These are phyloP conservation scores for Pelargonium myrrhifolium DNA, from an alignment of 441 rosid species.

Conservation along the genomic window DNA sequence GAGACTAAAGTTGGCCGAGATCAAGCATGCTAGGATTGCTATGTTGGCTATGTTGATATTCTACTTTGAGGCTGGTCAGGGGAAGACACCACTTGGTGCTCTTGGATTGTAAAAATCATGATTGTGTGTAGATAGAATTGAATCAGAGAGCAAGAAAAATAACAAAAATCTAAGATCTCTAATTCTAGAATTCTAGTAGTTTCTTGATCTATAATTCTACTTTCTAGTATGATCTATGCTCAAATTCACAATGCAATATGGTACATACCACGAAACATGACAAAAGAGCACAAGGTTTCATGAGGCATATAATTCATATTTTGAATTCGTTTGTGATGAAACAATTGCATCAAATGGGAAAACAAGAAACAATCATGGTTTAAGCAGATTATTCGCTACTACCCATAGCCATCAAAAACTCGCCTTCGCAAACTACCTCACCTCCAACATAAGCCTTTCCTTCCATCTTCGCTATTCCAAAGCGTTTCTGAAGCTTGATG, in stretches of 20 bases:
- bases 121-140: not conserved
- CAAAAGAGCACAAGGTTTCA: no score
- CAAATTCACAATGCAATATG: no score
- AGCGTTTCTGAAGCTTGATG: conserved; percentile 68
- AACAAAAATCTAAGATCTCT: no score
- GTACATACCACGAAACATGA: no score
- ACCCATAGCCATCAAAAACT: conserved; percentile 75
- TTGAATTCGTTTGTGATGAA: no score
- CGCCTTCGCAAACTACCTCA: conserved; percentile 69
- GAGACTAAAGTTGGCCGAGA: conserved; percentile 84
- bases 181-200: no score
- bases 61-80: conserved; percentile 98
- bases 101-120: conserved; percentile 56
- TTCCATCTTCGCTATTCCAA: conserved; percentile 67
- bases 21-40: conserved; percentile 85
- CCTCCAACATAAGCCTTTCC: conserved; percentile 61
- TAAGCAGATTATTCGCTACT: conserved; percentile 9
- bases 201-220: no score
- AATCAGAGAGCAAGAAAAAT: not conserved
- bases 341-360: no score
- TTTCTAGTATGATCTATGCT: no score
- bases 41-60: conserved; percentile 93
- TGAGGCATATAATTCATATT: no score
- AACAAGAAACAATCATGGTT: no score
- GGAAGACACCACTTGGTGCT: conserved; percentile 92